phyloP scores from a whole-genome alignment of 768 basidiomycete species.

The Tulasnella sp. region DNA sequence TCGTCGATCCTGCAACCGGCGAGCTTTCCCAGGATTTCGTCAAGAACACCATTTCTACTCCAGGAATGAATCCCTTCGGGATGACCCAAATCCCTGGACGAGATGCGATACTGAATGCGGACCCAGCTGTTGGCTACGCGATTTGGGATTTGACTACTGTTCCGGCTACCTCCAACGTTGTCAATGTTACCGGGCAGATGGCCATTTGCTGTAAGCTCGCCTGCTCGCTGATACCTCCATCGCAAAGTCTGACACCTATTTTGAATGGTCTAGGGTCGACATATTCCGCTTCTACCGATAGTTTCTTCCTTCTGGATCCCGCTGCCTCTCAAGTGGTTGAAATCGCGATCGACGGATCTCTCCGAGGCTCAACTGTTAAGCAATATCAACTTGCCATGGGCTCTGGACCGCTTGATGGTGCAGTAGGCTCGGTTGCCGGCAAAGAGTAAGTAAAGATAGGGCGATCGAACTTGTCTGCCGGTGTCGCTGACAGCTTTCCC shows the following conservation, averaged over 20 bases:
- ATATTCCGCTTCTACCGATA: conserved; percentile 6
- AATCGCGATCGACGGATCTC: not conserved
- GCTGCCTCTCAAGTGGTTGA: not conserved
- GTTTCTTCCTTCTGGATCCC: conserved; percentile 19
- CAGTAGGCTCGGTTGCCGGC: not conserved
- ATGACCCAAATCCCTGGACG: conserved; percentile 18
- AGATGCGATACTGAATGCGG: conserved; percentile 11
- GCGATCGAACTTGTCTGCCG: not conserved
- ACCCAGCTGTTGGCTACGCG: conserved; percentile 8
- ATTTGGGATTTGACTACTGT: conserved; percentile 16
- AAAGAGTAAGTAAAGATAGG: not conserved
- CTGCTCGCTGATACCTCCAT: not conserved
- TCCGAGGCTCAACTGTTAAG: not conserved
- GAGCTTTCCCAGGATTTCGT: not conserved
- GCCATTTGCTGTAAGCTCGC: not conserved
- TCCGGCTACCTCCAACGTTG: not conserved
- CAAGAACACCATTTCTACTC: not conserved
- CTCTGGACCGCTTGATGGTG: not conserved
- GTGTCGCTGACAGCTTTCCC: not conserved
- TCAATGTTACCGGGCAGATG: not conserved
- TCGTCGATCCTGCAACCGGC: not conserved
- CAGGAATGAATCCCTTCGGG: conserved; percentile 2
- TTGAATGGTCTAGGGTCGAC: not conserved
- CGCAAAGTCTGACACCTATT: not conserved
- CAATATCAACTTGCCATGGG: conserved; percentile 10